A percentile compares a stretch with the other conserved stretches of the same genome.
Conservation (phyloP, 176 grass and related monocot species). For the Triticum dicoccoides region DNA sequence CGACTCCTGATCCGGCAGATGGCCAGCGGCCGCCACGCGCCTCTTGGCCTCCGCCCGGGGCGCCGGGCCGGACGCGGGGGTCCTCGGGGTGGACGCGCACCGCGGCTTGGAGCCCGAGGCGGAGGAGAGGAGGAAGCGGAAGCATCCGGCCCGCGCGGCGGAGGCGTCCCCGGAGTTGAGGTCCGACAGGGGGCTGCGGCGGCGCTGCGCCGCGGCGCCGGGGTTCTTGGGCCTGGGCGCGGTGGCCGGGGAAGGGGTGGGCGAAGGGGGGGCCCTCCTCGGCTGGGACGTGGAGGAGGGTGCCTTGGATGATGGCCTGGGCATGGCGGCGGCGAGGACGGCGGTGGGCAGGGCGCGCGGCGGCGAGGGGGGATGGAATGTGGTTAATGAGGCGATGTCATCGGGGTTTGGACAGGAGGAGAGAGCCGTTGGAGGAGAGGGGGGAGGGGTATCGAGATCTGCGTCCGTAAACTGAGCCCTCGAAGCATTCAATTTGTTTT, state of each 20-base stretch:
- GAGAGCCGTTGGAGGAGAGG: conserved; percentile 35
- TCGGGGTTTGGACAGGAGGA: background rate
- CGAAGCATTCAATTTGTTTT: conserved; percentile 16
- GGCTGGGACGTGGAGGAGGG: conserved; percentile 32
- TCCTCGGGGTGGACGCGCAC: conserved; percentile 25
- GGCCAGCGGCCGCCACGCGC: background rate
- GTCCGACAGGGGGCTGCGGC: conserved; percentile 61
- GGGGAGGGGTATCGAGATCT: conserved; percentile 9
- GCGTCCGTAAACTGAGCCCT: background rate
- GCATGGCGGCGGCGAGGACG: conserved; percentile 18
- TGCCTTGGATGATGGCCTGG: background rate
- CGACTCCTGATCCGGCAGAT: conserved; percentile 27
- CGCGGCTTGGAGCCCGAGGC: conserved; percentile 23
- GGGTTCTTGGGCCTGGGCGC: conserved; percentile 35
- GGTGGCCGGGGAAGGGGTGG: conserved; percentile 27
- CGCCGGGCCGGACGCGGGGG: conserved; percentile 9
- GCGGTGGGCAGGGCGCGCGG: background rate
- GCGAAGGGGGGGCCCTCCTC: conserved; percentile 16
- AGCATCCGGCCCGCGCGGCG: conserved; percentile 39
- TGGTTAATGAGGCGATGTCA: background rate
- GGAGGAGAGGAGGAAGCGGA: conserved; percentile 55
- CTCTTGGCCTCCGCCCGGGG: background rate
- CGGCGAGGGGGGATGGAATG: background rate
- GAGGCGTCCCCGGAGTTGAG: conserved; percentile 43
- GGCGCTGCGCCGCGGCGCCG: background rate